Evolutionary conservation across 225 moss, liverwort and hornwort genomes (phyloP).

Genomic region (Thuidium tamariscinum): DNA sequence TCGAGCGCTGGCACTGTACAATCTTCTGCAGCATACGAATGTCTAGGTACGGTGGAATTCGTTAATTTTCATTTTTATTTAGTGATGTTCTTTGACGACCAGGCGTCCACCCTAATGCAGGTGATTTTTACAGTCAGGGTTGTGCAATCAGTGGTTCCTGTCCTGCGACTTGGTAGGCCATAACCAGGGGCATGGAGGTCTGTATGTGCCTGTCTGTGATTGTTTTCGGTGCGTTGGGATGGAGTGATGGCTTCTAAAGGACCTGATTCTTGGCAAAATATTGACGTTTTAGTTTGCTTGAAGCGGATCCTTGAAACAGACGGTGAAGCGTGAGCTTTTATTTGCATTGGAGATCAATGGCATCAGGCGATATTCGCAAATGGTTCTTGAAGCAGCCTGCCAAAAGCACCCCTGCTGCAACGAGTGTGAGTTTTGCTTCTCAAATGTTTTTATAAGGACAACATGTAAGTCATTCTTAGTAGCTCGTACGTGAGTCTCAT

Average conservation of each 20-base stretch:
- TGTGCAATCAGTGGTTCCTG: neutral
- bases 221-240: neutral
- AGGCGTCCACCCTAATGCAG: no score
- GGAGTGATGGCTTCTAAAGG: neutral
- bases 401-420: constrained; percentile 12
- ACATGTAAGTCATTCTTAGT: neutral
- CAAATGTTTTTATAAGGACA: neutral
- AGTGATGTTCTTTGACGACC: neutral
- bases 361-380: constrained; percentile 78
- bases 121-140: neutral
- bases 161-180: neutral
- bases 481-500: neutral
- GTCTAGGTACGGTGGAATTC: neutral
- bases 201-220: neutral
- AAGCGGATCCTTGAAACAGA: neutral
- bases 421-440: constrained; percentile 24
- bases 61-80: neutral
- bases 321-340: neutral
- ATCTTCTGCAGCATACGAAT: neutral
- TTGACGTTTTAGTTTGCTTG: neutral
- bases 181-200: neutral
- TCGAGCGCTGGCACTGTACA: neutral
- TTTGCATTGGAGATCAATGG: constrained; percentile 27
- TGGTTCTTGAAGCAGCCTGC: constrained; percentile 93
- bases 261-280: neutral